A percentile compares a stretch with the other conserved stretches of the same genome.
These are phyloP conservation scores for Leishmania guyanensis DNA, from an alignment of 208 protist genomes.

Conservation along the genomic window DNA sequence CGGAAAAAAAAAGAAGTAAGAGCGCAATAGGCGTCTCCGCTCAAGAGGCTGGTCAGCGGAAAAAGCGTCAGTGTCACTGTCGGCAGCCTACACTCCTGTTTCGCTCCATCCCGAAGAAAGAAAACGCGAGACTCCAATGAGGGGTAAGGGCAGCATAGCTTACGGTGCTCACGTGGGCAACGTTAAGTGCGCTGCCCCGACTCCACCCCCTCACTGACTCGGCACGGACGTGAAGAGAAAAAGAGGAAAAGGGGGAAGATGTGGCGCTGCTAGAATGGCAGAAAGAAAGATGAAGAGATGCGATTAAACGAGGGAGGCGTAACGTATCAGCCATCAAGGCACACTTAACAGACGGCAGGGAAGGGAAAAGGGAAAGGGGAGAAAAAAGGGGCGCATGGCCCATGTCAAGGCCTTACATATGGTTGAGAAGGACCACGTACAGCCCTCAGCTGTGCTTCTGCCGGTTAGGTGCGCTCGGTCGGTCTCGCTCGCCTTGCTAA, in stretches of 20 bases:
- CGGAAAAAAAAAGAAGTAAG: neutral
- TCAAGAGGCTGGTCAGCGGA: neutral
- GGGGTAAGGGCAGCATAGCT: too few relatives aligned
- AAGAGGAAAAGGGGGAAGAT: neutral
- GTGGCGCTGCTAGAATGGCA: too few relatives aligned
- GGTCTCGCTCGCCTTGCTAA: too few relatives aligned
- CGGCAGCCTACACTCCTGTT: neutral
- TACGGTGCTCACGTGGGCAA: neutral
- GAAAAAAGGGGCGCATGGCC: too few relatives aligned
- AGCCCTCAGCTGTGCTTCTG: too few relatives aligned
- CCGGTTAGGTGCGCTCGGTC: too few relatives aligned
- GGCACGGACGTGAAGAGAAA: neutral
- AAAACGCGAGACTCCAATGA: neutral
- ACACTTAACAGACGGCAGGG: neutral
- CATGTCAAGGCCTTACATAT: too few relatives aligned
- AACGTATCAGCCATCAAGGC: neutral
- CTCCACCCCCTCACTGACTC: neutral
- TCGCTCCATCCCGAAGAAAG: neutral
- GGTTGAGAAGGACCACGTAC: too few relatives aligned
- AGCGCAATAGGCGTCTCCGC: neutral
- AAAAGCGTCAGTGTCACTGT: neutral
- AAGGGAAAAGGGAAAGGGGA: too few relatives aligned
- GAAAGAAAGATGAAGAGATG: neutral
- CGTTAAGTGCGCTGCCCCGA: neutral
- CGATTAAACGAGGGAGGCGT: neutral